These are phyloP conservation scores for Trichomonas tenax DNA, from an alignment of 208 protist genomes.

Conservation along the genomic window DNA sequence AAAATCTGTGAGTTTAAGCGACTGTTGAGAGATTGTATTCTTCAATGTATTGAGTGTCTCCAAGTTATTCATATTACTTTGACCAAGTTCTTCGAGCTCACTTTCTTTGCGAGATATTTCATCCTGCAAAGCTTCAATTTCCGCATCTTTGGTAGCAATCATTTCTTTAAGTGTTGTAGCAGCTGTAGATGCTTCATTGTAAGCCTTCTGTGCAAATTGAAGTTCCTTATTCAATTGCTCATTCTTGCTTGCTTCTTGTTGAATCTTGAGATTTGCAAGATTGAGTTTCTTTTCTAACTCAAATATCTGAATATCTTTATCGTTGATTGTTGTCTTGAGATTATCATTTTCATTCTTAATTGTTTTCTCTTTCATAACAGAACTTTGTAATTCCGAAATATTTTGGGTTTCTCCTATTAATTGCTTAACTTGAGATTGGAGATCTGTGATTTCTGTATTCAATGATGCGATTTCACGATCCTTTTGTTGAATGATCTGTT, in stretches of 20 bases:
- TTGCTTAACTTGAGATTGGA: not conserved
- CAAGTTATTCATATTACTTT: not conserved
- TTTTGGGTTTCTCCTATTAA: not conserved
- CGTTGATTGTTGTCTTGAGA: not conserved
- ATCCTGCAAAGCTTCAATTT: not conserved
- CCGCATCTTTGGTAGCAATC: not conserved
- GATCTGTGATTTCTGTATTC: not conserved
- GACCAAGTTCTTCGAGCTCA: not conserved
- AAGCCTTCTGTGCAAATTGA: not conserved
- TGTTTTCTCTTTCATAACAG: not conserved
- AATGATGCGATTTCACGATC: not conserved
- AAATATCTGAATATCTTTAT: not conserved
- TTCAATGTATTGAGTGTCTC: too few relatives aligned
- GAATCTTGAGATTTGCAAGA: not conserved
- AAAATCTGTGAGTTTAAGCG: not conserved
- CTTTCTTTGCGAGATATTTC: not conserved
- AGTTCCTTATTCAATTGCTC: not conserved
- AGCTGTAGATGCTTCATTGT: not conserved
- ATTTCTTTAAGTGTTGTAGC: not conserved
- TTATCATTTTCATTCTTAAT: not conserved
- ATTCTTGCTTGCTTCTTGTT: not conserved
- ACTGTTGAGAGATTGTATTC: not conserved
- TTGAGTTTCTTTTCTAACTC: not conserved
- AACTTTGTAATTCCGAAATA: not conserved
- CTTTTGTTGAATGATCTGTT: not conserved